Conservation (phyloP, 2,329 filamentous ascomycete genomes). For the Trichoderma hamatum region DNA sequence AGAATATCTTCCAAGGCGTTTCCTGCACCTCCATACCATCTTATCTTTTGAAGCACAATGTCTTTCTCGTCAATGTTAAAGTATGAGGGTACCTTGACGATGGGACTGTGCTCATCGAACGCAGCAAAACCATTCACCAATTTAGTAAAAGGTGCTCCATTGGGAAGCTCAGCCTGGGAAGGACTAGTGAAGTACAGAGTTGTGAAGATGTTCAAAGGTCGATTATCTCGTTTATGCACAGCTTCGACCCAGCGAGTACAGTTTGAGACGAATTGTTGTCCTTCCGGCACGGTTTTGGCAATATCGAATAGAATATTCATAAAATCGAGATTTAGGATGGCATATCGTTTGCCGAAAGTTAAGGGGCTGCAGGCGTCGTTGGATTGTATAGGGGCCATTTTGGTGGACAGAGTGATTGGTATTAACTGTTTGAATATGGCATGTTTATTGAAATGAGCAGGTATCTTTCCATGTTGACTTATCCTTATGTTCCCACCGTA, state of each 20-base stretch:
- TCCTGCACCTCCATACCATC: constrained; percentile 47
- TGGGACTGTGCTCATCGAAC: constrained; percentile 33
- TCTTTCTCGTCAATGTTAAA: constrained; percentile 41
- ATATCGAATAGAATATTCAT: constrained; percentile 43
- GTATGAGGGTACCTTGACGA: constrained; percentile 38
- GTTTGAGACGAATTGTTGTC: constrained; percentile 29
- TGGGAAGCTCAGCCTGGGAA: constrained; percentile 41
- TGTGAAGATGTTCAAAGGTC: constrained; percentile 45
- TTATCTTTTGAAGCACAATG: constrained; percentile 45
- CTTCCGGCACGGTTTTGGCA: constrained; percentile 39
- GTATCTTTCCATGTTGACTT: not conserved
- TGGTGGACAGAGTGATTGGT: not conserved
- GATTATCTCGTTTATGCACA: constrained; percentile 40
- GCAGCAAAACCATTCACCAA: constrained; percentile 34
- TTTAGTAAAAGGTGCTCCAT: constrained; percentile 40
- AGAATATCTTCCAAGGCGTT: constrained; percentile 47
- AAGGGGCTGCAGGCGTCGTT: not conserved
- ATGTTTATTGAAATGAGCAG: not conserved
- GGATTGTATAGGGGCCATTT: not conserved
- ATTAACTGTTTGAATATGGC: not conserved
- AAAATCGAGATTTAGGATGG: constrained; percentile 42
- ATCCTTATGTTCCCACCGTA: not conserved
- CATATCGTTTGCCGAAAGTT: constrained; percentile 26
- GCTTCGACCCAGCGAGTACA: constrained; percentile 44
- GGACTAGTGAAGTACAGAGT: constrained; percentile 39